Conservation (phyloP, 148 eudicot species). For the Amaranthus cruentus region DNA sequence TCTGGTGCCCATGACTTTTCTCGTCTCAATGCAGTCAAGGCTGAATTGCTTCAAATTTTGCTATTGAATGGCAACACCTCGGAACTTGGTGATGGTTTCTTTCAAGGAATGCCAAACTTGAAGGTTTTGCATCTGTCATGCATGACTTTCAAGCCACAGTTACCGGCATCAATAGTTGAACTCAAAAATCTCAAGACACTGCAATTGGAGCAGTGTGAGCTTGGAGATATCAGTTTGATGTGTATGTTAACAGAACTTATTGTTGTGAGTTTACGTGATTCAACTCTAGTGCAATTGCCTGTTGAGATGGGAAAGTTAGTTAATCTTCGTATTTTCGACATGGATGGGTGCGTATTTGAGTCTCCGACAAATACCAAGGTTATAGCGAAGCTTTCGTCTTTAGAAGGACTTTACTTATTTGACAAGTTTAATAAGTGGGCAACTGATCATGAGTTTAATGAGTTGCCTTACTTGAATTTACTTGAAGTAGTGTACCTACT, state of each 20-base stretch:
- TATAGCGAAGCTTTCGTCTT: no score
- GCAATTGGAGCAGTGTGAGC: neutral
- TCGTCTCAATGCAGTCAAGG: no score
- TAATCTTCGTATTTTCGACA: slow-evolving; percentile 1
- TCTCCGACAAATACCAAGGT: no score
- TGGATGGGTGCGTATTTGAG: neutral
- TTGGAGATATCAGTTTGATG: neutral
- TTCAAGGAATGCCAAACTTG: no score
- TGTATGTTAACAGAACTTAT: neutral
- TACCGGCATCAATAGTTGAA: neutral
- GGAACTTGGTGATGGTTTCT: neutral
- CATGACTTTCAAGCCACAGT: neutral
- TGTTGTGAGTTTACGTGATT: slow-evolving; percentile 6
- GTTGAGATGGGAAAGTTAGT: neutral
- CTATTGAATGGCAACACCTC: neutral
- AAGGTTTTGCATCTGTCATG: neutral
- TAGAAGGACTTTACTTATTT: no score
- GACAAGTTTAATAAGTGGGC: no score
- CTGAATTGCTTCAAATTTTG: neutral
- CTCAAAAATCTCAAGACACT: slow-evolving; percentile 1
- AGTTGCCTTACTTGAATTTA: no score
- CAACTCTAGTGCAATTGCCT: neutral
- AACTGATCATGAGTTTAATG: no score
- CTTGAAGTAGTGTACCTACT: no score
- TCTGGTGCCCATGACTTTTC: no score